Evolutionary conservation across 208 protist species (phyloP).

Genomic region (Trypanosoma cruzi): DNA sequence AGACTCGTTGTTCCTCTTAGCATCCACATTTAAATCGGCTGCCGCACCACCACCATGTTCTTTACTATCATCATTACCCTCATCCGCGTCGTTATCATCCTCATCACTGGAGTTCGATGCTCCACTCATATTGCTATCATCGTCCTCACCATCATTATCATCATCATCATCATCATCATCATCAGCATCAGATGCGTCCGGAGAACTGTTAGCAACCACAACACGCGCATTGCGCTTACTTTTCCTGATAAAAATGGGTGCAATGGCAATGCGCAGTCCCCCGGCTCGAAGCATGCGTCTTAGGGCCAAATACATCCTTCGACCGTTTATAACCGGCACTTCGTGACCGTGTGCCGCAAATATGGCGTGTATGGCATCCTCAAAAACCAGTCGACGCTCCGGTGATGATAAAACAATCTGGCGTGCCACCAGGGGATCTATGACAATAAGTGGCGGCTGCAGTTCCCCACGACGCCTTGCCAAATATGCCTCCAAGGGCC

Average conservation of each 20-base stretch:
- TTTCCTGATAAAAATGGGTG: conserved; percentile 31
- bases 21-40: conserved; percentile 10
- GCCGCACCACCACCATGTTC: conserved; percentile 5
- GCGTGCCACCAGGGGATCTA: conserved; percentile 51
- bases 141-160: not conserved
- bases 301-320: conserved; percentile 26
- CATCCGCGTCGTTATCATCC: conserved; percentile 11
- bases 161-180: not conserved
- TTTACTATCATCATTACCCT: conserved; percentile 6
- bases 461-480: conserved; percentile 34
- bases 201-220: conserved; percentile 31
- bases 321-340: conserved; percentile 6
- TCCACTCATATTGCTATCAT: not conserved
- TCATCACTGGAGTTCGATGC: conserved; percentile 3
- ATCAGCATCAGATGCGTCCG: not conserved
- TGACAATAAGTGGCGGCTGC: conserved; percentile 35
- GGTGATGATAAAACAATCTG: conserved; percentile 58
- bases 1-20: conserved; percentile 8
- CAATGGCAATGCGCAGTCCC: conserved; percentile 50
- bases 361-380: conserved; percentile 72
- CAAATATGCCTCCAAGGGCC: conserved; percentile 67
- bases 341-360: conserved; percentile 47
- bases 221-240: conserved; percentile 33
- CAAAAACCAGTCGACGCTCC: conserved; percentile 56
- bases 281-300: conserved; percentile 40